These are phyloP conservation scores for Pseudoscleropodium purum DNA, from an alignment of 225 moss, liverwort and hornwort genomes.

Conservation along the genomic window DNA sequence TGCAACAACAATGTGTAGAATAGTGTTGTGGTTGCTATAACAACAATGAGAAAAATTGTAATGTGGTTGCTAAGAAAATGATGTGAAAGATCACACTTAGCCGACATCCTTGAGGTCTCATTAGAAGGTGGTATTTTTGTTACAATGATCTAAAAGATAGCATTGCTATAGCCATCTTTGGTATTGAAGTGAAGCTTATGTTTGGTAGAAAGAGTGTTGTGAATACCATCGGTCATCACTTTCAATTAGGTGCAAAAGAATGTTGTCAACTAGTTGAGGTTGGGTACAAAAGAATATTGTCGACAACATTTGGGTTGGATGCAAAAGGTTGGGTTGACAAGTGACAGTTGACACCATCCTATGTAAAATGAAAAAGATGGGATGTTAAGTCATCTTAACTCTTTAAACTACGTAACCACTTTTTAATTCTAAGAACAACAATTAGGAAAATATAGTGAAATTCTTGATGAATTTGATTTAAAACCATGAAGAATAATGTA, in stretches of 20 bases:
- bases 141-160: background rate
- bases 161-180: background rate
- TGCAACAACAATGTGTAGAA: background rate
- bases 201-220: background rate
- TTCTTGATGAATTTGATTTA: background rate
- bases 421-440: background rate
- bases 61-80: background rate
- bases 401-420: background rate
- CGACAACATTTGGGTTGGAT: background rate
- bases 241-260: background rate
- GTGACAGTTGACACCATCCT: background rate
- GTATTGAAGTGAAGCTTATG: background rate
- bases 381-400: background rate
- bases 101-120: background rate
- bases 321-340: background rate
- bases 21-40: fast-evolving
- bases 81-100: background rate
- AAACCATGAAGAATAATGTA: background rate
- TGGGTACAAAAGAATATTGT: background rate
- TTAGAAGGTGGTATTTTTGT: background rate
- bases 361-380: background rate
- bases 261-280: background rate
- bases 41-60: background rate
- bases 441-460: background rate
- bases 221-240: too few relatives aligned